A percentile compares a stretch with the other conserved stretches of the same genome.
Evolutionary conservation across 2,329 filamentous ascomycete genomes (phyloP).

Genomic region (Pyricularia pennisetigena): DNA sequence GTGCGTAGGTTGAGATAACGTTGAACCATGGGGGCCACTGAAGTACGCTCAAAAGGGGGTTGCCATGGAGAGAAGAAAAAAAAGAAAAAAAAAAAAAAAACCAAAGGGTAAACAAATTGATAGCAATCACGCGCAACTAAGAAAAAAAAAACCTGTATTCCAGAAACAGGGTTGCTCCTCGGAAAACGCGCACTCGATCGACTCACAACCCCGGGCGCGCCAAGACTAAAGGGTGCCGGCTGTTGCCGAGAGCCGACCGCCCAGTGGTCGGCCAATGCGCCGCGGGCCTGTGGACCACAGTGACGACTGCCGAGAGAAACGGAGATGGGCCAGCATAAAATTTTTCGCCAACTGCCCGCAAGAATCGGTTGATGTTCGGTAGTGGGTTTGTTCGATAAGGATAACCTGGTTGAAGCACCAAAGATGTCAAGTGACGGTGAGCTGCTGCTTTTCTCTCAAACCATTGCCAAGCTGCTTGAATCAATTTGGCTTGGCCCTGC

Average conservation of each 20-base stretch:
- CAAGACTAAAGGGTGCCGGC: neutral
- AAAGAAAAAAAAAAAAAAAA: neutral
- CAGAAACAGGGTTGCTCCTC: neutral
- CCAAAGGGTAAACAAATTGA: too few species aligned
- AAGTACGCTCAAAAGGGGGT: neutral
- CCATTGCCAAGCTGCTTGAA: neutral
- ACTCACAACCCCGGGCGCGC: neutral
- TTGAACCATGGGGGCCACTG: too few species aligned
- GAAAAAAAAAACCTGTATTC: neutral
- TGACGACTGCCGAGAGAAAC: neutral
- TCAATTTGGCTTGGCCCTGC: neutral
- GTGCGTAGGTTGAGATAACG: neutral
- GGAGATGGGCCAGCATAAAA: neutral
- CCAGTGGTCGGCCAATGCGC: neutral
- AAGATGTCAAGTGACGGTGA: too few species aligned
- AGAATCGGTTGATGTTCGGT: neutral
- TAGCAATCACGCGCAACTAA: too few species aligned
- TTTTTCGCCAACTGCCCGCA: neutral
- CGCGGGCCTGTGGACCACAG: neutral
- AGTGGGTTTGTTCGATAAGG: neutral
- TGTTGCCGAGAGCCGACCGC: neutral
- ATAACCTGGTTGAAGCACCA: too few species aligned
- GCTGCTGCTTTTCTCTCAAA: too few species aligned
- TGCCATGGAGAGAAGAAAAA: neutral
- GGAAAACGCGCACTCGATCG: neutral